Base-by-base conservation (phyloP, 139 green algal species). In the Volvox africanus region DNA sequence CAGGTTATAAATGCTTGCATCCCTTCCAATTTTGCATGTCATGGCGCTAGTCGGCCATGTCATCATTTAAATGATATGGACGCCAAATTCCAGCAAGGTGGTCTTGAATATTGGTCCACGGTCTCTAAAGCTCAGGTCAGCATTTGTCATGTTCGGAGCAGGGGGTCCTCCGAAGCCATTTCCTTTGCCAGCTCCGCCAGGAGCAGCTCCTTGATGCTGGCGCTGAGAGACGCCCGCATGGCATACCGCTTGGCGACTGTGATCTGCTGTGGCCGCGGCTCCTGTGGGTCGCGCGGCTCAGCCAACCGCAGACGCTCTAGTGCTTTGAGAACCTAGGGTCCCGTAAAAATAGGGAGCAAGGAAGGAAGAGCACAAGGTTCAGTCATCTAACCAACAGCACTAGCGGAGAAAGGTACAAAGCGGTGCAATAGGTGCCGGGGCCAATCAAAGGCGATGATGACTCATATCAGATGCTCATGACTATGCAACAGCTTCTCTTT, bases 121-220 rank as follows among this genome's bases (percentile, higher is more conserved):
- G 44, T 55, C 44, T 55, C 44, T 9, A 55, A 55, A 9, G 9
- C 44, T 9, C 44, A 55, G 44, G 44, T 55, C 9, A 55, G 9
- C 9, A 55, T 55, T 3, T 5, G 22, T 77, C 71, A 90, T 32
- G 86, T 55, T 18, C 86, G 35, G 50, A 90, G 50, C 71, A 90
- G 30, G 30, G 86, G 86, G 86, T 90, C 86, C 0, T 32, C 33
- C 22, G 87, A 33, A 12, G 20, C 21, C 68, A 91, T 65, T 77
- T 91, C 82, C 26, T 35, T 3, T 9, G 61, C 61, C 61, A 33
- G 24, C 61, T 91, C 76, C 61, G 19, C 26, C 76, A 78, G 26
- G 32, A 85, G n/a, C 30, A 91, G 32, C 24, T 78, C 76, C 76
- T 86, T 85, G 24, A 91, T 91, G 22, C 17, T 32, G 1, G 61